Percentiles rank a stretch among this genome's conserved stretches.
phyloP scores from a whole-genome alignment of 2,329 filamentous ascomycete species.

The Pyricularia grisea region DNA sequence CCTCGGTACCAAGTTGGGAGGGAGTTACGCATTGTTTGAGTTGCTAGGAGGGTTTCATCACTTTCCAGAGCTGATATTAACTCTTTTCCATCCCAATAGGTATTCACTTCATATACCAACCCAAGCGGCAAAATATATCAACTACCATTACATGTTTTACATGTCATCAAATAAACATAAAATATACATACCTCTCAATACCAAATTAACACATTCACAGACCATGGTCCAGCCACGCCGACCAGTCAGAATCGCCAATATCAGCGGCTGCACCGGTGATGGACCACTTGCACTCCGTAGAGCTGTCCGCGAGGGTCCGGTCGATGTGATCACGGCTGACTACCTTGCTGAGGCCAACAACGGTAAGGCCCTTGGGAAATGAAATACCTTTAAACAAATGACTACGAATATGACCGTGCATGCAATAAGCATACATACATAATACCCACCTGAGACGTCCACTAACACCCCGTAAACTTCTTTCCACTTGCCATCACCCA shows the following conservation, averaged over 20 bases:
- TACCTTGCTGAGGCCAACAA: constrained; percentile 20
- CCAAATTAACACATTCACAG: background rate
- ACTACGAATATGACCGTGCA: background rate
- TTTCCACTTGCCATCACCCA: background rate
- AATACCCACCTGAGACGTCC: background rate
- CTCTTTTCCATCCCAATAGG: too few species aligned
- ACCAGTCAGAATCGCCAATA: constrained; percentile 25
- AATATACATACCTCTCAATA: too few species aligned
- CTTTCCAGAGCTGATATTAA: too few species aligned
- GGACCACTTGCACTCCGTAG: constrained; percentile 24
- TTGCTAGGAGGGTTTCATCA: background rate
- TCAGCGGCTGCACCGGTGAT: constrained; percentile 24
- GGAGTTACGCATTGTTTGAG: background rate
- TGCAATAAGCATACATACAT: background rate
- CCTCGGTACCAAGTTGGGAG: background rate
- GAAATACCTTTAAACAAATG: constrained; percentile 13
- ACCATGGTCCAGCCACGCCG: constrained; percentile 9
- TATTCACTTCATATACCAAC: too few species aligned
- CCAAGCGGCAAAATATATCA: background rate
- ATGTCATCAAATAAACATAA: background rate
- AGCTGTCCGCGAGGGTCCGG: constrained; percentile 18
- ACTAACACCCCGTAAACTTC: background rate
- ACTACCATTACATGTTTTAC: background rate
- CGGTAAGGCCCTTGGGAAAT: constrained; percentile 14
- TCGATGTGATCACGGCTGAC: constrained; percentile 15